Evolutionary conservation across 352 stramenopile species (phyloP).

Genomic region (Phytopythium ostracodes): DNA sequence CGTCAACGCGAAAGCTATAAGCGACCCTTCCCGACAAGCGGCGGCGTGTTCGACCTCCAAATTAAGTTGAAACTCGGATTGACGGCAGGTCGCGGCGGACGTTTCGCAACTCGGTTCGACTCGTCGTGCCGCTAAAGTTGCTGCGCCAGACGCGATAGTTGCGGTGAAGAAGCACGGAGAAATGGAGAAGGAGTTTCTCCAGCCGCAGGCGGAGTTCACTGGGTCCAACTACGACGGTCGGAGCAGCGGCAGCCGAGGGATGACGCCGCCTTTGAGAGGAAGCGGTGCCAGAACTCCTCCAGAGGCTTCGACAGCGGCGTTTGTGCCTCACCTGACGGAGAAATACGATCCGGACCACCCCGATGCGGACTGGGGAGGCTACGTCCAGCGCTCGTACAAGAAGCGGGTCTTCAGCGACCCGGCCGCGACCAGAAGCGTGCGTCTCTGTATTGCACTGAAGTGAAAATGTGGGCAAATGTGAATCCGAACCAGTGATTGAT

Average conservation of each 20-base stretch:
- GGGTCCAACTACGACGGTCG: constrained; percentile 21
- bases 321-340: constrained; percentile 49
- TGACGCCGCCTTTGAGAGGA: constrained; percentile 4
- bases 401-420: constrained; percentile 54
- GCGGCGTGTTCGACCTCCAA: no score
- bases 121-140: neutral
- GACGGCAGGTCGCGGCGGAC: neutral
- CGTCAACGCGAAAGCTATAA: neutral
- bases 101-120: neutral
- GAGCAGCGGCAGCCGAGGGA: constrained; percentile 1
- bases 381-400: constrained; percentile 61
- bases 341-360: constrained; percentile 73
- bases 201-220: constrained; percentile 30
- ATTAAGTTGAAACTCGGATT: neutral
- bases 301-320: neutral
- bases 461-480: neutral
- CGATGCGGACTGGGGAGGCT: constrained; percentile 71
- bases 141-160: no score
- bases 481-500: neutral
- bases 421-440: constrained; percentile 34
- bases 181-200: constrained; percentile 46
- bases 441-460: neutral
- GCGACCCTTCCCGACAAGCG: neutral
- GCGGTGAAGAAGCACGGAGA: constrained; percentile 6
- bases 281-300: neutral